Percentiles rank a stretch among this genome's conserved stretches.
These are phyloP conservation scores for Malassezia sympodialis DNA, from an alignment of 1,284 basidiomycete genomes.

Conservation along the genomic window DNA sequence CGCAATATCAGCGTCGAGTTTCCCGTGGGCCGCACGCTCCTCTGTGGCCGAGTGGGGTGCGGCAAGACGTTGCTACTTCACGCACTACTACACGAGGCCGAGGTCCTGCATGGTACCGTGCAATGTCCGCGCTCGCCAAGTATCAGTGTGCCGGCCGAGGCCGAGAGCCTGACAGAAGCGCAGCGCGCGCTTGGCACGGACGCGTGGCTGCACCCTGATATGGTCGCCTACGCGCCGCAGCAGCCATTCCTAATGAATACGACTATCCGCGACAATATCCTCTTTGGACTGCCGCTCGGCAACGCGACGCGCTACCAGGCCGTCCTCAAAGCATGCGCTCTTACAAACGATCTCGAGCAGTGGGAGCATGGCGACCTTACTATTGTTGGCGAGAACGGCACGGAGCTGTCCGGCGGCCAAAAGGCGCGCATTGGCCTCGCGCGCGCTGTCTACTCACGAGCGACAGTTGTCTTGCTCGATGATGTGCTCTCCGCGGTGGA, in stretches of 20 bases:
- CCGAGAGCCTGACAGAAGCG: not conserved
- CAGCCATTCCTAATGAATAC: slow-evolving; percentile 30
- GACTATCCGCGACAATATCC: slow-evolving; percentile 34
- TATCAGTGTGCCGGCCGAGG: slow-evolving; percentile 2
- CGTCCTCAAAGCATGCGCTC: slow-evolving; percentile 28
- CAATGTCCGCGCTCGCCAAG: slow-evolving; percentile 16
- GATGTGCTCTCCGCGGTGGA: slow-evolving; percentile 54
- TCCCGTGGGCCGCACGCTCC: slow-evolving; percentile 21
- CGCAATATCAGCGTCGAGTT: slow-evolving; percentile 24
- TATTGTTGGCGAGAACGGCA: slow-evolving; percentile 32
- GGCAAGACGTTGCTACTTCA: slow-evolving; percentile 40
- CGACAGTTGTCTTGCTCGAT: slow-evolving; percentile 33
- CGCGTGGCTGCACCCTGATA: slow-evolving; percentile 12
- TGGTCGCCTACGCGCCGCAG: slow-evolving; percentile 34
- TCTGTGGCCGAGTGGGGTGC: slow-evolving; percentile 36
- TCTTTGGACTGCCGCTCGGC: slow-evolving; percentile 28
- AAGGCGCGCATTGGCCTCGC: slow-evolving; percentile 36
- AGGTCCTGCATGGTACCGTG: slow-evolving; percentile 23
- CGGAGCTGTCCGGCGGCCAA: slow-evolving; percentile 37
- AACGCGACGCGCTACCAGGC: slow-evolving; percentile 24
- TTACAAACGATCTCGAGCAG: slow-evolving; percentile 26
- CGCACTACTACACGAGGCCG: slow-evolving; percentile 36
- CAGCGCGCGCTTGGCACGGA: slow-evolving; percentile 6
- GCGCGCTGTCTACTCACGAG: slow-evolving; percentile 34
- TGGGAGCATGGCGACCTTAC: slow-evolving; percentile 36